Percentiles rank a stretch among this genome's conserved stretches.
Evolutionary conservation across 2,329 filamentous ascomycete species (phyloP).

Genomic region (Epichloe elymi): DNA sequence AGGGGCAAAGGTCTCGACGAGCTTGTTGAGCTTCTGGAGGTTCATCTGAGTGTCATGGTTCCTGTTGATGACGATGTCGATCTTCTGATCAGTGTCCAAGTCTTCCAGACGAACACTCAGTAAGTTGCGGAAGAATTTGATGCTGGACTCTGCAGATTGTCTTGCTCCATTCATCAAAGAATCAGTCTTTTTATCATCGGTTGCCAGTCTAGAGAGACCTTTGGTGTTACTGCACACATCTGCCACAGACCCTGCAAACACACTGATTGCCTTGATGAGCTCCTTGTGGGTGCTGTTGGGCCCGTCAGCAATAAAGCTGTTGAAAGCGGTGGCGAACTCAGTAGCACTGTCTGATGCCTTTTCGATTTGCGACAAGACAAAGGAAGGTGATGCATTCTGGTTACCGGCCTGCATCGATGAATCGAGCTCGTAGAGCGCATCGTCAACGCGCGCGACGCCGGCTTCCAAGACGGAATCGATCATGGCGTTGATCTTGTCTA

Average conservation of each 20-base stretch:
- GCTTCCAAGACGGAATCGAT: constrained; percentile 93
- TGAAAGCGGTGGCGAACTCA: constrained; percentile 96
- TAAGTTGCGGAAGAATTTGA: constrained; percentile 88
- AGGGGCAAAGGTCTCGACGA: constrained; percentile 83
- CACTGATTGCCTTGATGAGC: constrained; percentile 83
- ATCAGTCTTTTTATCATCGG: constrained; percentile 89
- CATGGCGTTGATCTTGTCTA: constrained; percentile 91
- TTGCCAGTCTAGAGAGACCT: constrained; percentile 81
- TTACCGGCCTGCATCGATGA: constrained; percentile 98
- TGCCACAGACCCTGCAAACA: constrained; percentile 79
- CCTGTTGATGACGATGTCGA: constrained; percentile 92
- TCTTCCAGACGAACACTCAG: constrained; percentile 90
- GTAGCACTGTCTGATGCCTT: constrained; percentile 90
- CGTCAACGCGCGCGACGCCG: constrained; percentile 86
- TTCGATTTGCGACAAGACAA: constrained; percentile 91
- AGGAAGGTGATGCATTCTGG: constrained; percentile 89
- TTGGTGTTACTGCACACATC: constrained; percentile 96
- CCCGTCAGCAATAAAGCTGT: constrained; percentile 95
- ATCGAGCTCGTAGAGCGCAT: constrained; percentile 92
- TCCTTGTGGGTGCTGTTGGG: constrained; percentile 81
- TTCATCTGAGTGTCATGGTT: constrained; percentile 95
- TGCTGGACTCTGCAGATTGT: constrained; percentile 71
- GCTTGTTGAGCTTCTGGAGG: constrained; percentile 82
- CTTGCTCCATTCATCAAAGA: constrained; percentile 71
- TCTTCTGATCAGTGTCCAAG: constrained; percentile 82